A percentile compares a stretch with the other conserved stretches of the same genome.
Evolutionary conservation across 2,329 filamentous ascomycete species (phyloP).

Genomic region (Huntiella abstrusa): DNA sequence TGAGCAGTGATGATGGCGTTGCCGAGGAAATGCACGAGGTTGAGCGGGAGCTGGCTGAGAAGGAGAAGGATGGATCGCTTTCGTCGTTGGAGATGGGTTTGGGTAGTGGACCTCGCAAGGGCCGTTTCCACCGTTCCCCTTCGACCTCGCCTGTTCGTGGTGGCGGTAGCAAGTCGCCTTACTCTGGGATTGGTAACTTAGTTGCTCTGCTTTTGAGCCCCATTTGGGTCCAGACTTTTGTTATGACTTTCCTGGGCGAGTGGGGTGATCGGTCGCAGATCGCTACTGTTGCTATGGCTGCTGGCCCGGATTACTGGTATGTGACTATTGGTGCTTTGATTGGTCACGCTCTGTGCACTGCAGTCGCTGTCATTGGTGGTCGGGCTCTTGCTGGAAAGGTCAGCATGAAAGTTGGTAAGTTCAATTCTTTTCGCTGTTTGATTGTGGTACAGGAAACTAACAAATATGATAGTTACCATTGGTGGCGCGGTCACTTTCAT

Average conservation of each 20-base stretch:
- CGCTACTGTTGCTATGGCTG: constrained; percentile 96
- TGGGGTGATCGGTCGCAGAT: constrained; percentile 98
- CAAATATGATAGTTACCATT: constrained; percentile 52
- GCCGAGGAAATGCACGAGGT: constrained; percentile 97
- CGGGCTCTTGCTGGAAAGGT: constrained; percentile 83
- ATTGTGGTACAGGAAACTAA: background rate
- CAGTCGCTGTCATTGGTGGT: constrained; percentile 78
- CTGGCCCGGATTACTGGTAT: constrained; percentile 97
- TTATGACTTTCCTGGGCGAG: constrained; percentile 97
- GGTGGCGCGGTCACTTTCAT: constrained; percentile 84
- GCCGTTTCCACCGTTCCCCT: constrained; percentile 58
- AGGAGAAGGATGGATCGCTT: constrained; percentile 59
- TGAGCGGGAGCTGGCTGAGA: constrained; percentile 81
- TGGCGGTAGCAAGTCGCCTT: constrained; percentile 20
- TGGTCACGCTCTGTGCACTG: constrained; percentile 80
- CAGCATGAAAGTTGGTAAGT: constrained; percentile 88
- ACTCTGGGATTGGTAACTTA: constrained; percentile 63
- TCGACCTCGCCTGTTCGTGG: constrained; percentile 36
- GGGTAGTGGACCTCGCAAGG: constrained; percentile 50
- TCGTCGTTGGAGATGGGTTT: constrained; percentile 61
- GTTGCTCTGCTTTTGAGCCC: constrained; percentile 77
- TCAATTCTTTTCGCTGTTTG: constrained; percentile 9
- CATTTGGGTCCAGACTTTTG: constrained; percentile 95
- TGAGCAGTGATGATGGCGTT: constrained; percentile 79
- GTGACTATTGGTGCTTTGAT: constrained; percentile 75